phyloP scores from a whole-genome alignment of 345 rosid genomes.

The Linum usitatissimum region DNA sequence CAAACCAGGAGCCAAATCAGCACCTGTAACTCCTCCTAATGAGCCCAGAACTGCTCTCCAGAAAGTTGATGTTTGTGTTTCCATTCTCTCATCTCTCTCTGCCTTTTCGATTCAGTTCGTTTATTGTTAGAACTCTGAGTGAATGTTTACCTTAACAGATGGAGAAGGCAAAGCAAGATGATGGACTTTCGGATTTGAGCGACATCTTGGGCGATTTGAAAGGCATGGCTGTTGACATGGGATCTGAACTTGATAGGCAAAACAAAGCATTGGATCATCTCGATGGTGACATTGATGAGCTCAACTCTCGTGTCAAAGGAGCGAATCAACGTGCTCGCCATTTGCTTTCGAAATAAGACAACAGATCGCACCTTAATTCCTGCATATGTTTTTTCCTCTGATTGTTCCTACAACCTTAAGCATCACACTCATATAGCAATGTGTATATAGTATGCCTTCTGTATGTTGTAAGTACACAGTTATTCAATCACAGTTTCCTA shows the following conservation, averaged over 20 bases:
- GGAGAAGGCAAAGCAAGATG: constrained; percentile 27
- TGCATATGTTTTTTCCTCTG: neutral
- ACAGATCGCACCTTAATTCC: neutral
- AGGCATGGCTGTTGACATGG: constrained; percentile 24
- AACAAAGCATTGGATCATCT: constrained; percentile 25
- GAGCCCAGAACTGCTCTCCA: constrained; percentile 17
- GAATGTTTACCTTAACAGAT: constrained; percentile 10
- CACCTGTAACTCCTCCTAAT: constrained; percentile 18
- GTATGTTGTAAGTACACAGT: neutral
- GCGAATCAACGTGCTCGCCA: constrained; percentile 25
- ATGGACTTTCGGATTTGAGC: constrained; percentile 20
- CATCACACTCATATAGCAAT: neutral
- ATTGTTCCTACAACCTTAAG: too few species aligned
- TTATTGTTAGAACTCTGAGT: neutral
- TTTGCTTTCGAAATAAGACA: constrained; percentile 16
- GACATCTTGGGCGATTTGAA: constrained; percentile 25
- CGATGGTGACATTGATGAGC: constrained; percentile 21
- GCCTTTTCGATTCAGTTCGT: neutral
- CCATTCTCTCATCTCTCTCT: neutral
- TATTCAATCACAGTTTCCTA: neutral
- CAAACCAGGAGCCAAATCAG: constrained; percentile 13
- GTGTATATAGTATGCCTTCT: neutral
- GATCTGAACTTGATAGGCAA: constrained; percentile 26
- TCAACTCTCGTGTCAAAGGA: constrained; percentile 26
- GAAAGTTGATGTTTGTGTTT: constrained; percentile 19